Evolutionary conservation across 495 filamentous ascomycete species (phyloP), one percentile per base, ranked within the genome.

Genomic region (Penicillium odoratum): DNA sequence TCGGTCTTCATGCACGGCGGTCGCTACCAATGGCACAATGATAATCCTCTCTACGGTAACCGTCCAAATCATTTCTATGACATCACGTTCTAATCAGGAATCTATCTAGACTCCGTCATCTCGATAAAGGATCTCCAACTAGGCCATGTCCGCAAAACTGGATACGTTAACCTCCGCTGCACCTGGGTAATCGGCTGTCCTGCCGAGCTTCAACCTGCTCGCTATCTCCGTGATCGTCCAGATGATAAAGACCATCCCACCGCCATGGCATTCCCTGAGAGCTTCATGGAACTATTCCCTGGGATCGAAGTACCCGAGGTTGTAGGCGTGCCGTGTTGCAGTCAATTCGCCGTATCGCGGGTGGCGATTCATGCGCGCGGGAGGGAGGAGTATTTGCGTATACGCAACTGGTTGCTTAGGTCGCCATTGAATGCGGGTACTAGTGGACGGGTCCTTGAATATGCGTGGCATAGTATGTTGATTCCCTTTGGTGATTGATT

Each of bases 361-460:
- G 77, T 81, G 4, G 69, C 73, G 29, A 73, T 90, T 1, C 70
- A 51, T 0, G 60, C 66, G 31, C 70, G 81, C 36, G 59, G 78
- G 18, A 56, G 66, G 54, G 71, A 76, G 47, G 74, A 84, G 29
- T 90, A 89, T 61, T 42, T 76, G 21, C 68, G 69, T 1, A 82
- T 75, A 57, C 68, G 83, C 7, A 60, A 79, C 18, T 91, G 88
- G 87, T 57, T 91, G 38, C 44, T 87, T 3, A 63, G 81, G 7
- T 87, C 88, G 13, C 63, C 69, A 16, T 61, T 88, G 50, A 70
- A 73, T 10, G 80, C 87, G 51, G 68, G 68, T 13, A 62, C 79
- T 34, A 84, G 78, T 26, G 88, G 88, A 10, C 61, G 86, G 10
- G 74, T 91, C 21, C 72, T 89, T 68, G 88, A 91, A 69, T 90